A percentile compares a stretch with the other conserved stretches of the same genome.
Evolutionary conservation across 1,139 yeast genomes (phyloP).

Genomic region (Hyphopichia fennica): DNA sequence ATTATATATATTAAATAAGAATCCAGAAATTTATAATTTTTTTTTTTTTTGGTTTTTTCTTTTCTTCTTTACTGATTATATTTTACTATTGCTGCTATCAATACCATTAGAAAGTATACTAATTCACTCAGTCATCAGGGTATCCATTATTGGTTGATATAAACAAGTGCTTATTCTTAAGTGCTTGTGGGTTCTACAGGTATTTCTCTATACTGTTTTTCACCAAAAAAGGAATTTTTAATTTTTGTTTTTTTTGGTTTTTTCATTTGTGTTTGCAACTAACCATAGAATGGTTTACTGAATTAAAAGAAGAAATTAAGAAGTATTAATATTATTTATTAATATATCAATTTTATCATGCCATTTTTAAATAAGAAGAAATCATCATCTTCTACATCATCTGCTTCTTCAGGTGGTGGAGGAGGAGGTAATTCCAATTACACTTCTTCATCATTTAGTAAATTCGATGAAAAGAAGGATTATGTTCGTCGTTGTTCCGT

Average conservation of each 20-base stretch:
- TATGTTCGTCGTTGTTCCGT: constrained; percentile 40
- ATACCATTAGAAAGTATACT: neutral
- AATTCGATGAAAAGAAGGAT: constrained; percentile 48
- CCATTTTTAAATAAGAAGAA: constrained; percentile 14
- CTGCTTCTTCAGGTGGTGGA: constrained; percentile 8
- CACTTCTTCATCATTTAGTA: constrained; percentile 15
- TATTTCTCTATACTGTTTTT: no score
- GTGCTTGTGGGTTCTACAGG: no score
- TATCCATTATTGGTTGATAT: neutral
- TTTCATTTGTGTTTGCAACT: no score
- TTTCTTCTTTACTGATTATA: neutral
- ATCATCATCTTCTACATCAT: constrained; percentile 11
- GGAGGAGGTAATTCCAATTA: no score
- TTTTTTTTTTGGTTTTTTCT: neutral
- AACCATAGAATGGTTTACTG: no score
- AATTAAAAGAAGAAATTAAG: no score
- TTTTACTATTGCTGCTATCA: neutral
- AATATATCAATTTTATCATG: constrained; percentile 6
- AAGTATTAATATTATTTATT: no score
- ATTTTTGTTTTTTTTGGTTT: no score
- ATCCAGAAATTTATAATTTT: neutral
- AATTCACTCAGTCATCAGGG: neutral
- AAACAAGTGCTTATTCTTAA: neutral
- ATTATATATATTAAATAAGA: neutral
- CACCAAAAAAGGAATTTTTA: no score